These are phyloP conservation scores for Eucalyptus shirleyi DNA, from an alignment of 345 rosid species.

Conservation along the genomic window DNA sequence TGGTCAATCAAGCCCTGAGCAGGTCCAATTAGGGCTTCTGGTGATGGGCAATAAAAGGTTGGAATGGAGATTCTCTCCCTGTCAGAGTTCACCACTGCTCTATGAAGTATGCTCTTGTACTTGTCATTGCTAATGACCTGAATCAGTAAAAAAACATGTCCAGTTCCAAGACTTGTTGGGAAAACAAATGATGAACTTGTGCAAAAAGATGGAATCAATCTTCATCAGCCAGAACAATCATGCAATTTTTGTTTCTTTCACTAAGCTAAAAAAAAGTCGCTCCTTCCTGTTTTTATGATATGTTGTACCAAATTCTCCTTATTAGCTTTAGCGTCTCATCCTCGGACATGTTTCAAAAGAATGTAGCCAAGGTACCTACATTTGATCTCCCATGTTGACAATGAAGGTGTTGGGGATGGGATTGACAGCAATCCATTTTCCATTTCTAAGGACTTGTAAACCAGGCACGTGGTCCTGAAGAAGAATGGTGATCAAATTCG, in stretches of 20 bases:
- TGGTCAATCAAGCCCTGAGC: constrained; percentile 8
- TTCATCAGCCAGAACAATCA: neutral
- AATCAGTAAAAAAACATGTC: neutral
- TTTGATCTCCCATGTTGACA: constrained; percentile 67
- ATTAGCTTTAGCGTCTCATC: neutral
- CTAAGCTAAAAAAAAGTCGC: neutral
- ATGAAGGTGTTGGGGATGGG: constrained; percentile 55
- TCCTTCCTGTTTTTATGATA: neutral
- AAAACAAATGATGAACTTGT: neutral
- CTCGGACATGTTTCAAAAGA: neutral
- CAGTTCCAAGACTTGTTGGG: neutral
- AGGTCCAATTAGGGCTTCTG: constrained; percentile 22
- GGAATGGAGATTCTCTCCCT: constrained; percentile 26
- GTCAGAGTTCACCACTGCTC: constrained; percentile 24
- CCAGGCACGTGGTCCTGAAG: constrained; percentile 74
- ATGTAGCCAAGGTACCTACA: constrained; percentile 23
- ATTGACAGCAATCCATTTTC: constrained; percentile 57
- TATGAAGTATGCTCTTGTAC: constrained; percentile 32
- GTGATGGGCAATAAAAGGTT: constrained; percentile 29
- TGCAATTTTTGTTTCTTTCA: neutral
- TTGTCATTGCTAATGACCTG: constrained; percentile 31
- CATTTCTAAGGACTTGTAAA: constrained; percentile 45
- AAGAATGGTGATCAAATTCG: constrained; percentile 52
- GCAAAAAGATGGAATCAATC: neutral
- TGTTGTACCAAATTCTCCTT: neutral